phyloP scores from a whole-genome alignment of 305 asterid genomes.

The Fraxinus sp. region DNA sequence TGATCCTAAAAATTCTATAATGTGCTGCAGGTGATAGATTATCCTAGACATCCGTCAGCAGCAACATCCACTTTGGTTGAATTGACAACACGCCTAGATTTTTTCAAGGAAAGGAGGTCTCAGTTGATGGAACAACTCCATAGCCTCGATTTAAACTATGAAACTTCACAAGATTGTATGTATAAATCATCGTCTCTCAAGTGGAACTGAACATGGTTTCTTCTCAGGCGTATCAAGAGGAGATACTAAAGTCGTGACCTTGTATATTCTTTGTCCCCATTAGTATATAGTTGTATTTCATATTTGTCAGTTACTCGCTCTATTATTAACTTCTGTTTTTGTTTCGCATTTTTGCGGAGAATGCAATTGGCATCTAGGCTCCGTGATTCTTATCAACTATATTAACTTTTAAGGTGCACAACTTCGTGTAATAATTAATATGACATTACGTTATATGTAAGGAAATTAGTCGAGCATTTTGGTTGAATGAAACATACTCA shows the following conservation, averaged over 20 bases:
- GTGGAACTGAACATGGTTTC: constrained; percentile 55
- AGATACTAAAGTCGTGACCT: constrained; percentile 5
- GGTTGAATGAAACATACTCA: not conserved
- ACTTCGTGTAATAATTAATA: not conserved
- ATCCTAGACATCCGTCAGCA: constrained; percentile 54
- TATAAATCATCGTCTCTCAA: constrained; percentile 83
- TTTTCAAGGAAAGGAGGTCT: constrained; percentile 93
- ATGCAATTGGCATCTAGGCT: constrained; percentile 25
- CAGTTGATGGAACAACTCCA: constrained; percentile 98
- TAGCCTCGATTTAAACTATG: constrained; percentile 73
- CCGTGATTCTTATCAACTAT: not conserved
- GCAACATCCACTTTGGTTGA: constrained; percentile 83
- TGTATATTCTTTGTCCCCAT: constrained; percentile 45
- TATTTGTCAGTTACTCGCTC: constrained; percentile 6
- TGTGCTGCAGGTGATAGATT: constrained; percentile 50
- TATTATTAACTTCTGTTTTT: not conserved
- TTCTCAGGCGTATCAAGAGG: constrained; percentile 19
- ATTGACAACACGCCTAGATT: constrained; percentile 86
- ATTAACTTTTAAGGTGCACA: not conserved
- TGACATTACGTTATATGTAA: not conserved
- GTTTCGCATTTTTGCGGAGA: constrained; percentile 13
- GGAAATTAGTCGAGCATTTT: not conserved
- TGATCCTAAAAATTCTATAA: not conserved
- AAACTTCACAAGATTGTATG: constrained; percentile 59
- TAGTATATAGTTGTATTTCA: constrained; percentile 30